Conservation (phyloP, 306 rosid genomes). For the Aeschynomene evenia region DNA sequence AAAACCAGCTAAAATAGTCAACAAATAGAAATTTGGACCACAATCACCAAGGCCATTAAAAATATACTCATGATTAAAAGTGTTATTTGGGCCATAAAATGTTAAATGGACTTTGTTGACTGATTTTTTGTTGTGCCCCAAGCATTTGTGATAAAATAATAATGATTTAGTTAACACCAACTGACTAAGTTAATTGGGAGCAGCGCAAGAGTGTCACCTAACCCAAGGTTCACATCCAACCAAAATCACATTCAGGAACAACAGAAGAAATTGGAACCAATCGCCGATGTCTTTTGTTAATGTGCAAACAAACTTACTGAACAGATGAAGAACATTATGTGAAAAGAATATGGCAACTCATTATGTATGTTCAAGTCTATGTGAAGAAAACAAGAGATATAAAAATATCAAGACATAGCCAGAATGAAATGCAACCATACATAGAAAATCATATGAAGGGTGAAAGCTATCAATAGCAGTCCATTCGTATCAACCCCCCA, state of each 20-base stretch:
- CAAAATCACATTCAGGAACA: background rate
- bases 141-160: too few relatives aligned
- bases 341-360: conserved; percentile 30
- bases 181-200: background rate
- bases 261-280: background rate
- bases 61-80: too few relatives aligned
- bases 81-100: too few relatives aligned
- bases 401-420: conserved; percentile 34
- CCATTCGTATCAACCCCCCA: conserved; percentile 39
- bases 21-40: too few relatives aligned
- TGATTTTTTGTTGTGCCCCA: too few relatives aligned
- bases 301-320: conserved; percentile 23
- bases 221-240: background rate
- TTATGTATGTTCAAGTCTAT: conserved; percentile 18
- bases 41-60: too few relatives aligned
- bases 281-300: conserved; percentile 8
- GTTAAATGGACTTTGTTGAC: too few relatives aligned
- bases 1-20: too few relatives aligned
- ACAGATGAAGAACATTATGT: background rate
- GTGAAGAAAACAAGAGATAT: conserved; percentile 34
- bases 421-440: conserved; percentile 39
- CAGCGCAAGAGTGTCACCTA: background rate
- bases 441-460: conserved; percentile 30
- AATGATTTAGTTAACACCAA: too few relatives aligned
- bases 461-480: conserved; percentile 14